A percentile compares a stretch with the other conserved stretches of the same genome.
These are phyloP conservation scores for Filobasidium wieringae DNA, from an alignment of 768 basidiomycete species.

Conservation along the genomic window DNA sequence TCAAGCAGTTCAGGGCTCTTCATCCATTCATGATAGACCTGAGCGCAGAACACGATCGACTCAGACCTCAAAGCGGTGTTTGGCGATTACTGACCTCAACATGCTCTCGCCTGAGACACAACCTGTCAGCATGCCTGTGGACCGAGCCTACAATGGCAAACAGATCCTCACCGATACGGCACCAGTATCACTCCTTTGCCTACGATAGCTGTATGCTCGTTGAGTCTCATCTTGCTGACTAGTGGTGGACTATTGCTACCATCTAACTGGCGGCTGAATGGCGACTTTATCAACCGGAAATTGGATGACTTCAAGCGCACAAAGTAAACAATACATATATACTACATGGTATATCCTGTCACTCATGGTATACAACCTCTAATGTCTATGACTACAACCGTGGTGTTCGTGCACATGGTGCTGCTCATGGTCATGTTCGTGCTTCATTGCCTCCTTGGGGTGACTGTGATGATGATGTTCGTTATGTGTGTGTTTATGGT, in stretches of 20 bases:
- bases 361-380: too few species aligned
- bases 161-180: conserved; percentile 51
- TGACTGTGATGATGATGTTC: background rate
- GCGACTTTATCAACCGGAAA: background rate
- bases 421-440: background rate
- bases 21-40: conserved; percentile 91
- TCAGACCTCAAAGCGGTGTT: background rate
- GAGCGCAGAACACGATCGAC: background rate
- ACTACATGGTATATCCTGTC: background rate
- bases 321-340: background rate
- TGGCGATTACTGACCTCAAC: conserved; percentile 38
- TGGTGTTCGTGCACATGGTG: background rate
- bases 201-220: conserved; percentile 54
- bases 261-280: too few species aligned
- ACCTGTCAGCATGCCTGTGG: background rate
- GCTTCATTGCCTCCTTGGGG: too few species aligned
- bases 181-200: conserved; percentile 62
- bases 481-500: conserved; percentile 1
- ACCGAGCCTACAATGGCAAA: background rate
- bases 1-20: conserved; percentile 55
- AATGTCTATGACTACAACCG: background rate
- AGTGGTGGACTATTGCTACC: too few species aligned
- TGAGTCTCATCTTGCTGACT: conserved; percentile 56
- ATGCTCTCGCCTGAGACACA: conserved; percentile 40
- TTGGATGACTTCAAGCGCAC: too few species aligned